Evolutionary conservation across 306 rosid species (phyloP), one percentile per base, ranked within the genome.

Genomic region (Vigna reflexopilosa): DNA sequence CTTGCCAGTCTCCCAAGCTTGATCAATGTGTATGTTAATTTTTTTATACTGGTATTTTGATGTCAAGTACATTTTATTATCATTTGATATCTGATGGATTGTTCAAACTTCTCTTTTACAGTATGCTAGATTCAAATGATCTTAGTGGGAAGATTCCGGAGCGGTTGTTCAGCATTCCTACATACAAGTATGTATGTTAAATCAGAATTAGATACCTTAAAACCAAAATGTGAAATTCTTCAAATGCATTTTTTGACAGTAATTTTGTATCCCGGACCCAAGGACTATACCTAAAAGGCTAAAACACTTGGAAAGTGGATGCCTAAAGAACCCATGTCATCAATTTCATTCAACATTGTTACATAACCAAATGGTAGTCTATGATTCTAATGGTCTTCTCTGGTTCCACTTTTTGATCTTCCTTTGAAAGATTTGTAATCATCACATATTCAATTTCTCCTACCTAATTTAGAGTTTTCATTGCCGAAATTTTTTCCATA

Each of bases 131-230:
- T 77, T 88, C 93, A 34, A 94, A 94, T 83, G 30, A 78, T 78
- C 85, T 94, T 51, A 84, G 65, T 16, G 98, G 96, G 75, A 82
- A 79, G 81, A 88, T 94, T 84, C 96, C 98, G 2, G 88, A 83
- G 75, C 72, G 67, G 74, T 79, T 94, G 78, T 92, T 85, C 82
- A 76, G 70, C 32, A 77, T 90, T 83, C 69, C 89, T 51, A 89
- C 76, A 77, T 91, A 85, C 94, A 94, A 94, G 98, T 94, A 84
- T 28, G 85, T 75, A 67, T 51, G 15, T 48, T 54, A 51, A 72
- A 52, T 38, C 44, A 44, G 36, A 49, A 19, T 38, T 65, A 48
- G 40, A 45, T 45, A 42, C 47, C 47, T 42, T 42, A 42, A 42
- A 9, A 42, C 47, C 3, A 42, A 42, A 42, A 2, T 42, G 3